A percentile compares a stretch with the other conserved stretches of the same genome.
phyloP scores from a whole-genome alignment of 73 alveolate species.

The Tetrahymena malaccensis region DNA sequence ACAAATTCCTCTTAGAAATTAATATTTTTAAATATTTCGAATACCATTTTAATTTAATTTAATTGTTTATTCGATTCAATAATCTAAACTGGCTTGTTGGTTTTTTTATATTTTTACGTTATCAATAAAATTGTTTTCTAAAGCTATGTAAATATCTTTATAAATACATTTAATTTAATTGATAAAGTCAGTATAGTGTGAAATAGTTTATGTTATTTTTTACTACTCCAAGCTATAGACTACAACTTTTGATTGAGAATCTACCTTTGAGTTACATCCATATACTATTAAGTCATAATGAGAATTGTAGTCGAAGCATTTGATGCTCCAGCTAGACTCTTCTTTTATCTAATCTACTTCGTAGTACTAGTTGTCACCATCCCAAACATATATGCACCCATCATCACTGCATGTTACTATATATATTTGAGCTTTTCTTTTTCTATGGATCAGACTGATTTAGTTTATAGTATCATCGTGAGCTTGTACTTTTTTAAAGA shows the following conservation, averaged over 20 bases:
- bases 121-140: not conserved
- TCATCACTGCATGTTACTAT: not conserved
- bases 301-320: not conserved
- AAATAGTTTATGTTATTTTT: not conserved
- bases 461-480: not conserved
- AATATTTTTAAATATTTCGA: no score
- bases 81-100: not conserved
- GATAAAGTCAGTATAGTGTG: not conserved
- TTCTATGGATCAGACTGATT: not conserved
- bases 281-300: not conserved
- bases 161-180: not conserved
- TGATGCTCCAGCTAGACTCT: not conserved
- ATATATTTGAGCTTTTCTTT: not conserved
- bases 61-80: not conserved
- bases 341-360: not conserved
- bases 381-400: not conserved
- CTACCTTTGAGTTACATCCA: not conserved
- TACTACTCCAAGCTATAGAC: not conserved
- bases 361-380: not conserved
- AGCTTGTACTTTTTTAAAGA: not conserved
- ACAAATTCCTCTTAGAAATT: not conserved
- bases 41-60: not conserved
- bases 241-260: not conserved
- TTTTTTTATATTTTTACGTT: not conserved
- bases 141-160: not conserved